These are phyloP conservation scores for Fusarium subglutinans DNA, from an alignment of 2,329 filamentous ascomycete genomes.

Conservation along the genomic window DNA sequence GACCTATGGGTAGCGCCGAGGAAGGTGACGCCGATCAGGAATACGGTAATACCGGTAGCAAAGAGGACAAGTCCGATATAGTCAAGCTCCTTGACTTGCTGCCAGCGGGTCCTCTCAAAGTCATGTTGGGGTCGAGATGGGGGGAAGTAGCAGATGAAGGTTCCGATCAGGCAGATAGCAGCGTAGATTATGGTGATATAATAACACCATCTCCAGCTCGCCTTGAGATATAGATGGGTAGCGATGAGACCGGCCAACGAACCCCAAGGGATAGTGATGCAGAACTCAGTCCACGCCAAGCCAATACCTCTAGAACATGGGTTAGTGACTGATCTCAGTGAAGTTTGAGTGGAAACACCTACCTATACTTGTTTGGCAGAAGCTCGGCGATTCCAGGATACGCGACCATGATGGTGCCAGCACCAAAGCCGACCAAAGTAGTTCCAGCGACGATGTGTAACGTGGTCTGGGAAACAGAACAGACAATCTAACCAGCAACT, in stretches of 20 bases:
- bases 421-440: constrained; percentile 6
- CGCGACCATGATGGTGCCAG: constrained; percentile 4
- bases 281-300: constrained; percentile 8
- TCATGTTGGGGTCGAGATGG: constrained; percentile 6
- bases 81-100: constrained; percentile 12
- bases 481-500: background rate
- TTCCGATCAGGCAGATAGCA: background rate
- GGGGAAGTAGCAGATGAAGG: constrained; percentile 12
- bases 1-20: background rate
- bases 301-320: background rate
- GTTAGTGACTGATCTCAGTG: accelerated
- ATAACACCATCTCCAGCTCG: constrained; percentile 12
- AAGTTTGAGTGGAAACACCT: background rate
- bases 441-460: constrained; percentile 2
- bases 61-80: constrained; percentile 12
- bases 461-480: background rate
- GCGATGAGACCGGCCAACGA: background rate
- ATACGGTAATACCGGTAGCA: background rate
- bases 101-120: constrained; percentile 13
- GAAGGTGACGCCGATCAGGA: background rate
- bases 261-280: constrained; percentile 5
- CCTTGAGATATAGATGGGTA: constrained; percentile 4
- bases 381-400: constrained; percentile 10
- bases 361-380: constrained; percentile 11
- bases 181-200: constrained; percentile 16